Base-by-base conservation (phyloP, 176 grass and related monocot species). In the Zizania latifolia region DNA sequence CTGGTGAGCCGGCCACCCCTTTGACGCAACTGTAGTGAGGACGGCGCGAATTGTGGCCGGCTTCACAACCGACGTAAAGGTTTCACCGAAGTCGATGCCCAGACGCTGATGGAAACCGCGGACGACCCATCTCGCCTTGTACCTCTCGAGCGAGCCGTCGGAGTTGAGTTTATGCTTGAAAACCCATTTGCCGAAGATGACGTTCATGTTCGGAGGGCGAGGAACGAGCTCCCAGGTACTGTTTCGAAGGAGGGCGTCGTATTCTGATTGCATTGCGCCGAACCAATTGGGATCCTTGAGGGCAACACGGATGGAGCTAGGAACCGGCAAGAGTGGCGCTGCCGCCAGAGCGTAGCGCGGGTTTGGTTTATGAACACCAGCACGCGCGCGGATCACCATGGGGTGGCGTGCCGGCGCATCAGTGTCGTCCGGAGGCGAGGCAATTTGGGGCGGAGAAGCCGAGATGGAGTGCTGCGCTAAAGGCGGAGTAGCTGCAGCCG, bases 21-120 rank as follows among this genome's bases (percentile, higher is more conserved):
- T 11, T 11, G 45, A 16, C 0, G 8, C n/a, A 17, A 50, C 17
- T 0, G 21, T 16, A 0, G 19, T 51, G 0, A 51, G 17, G 0
- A 51, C 19, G 4, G 19, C 21, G 0, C 46, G 19, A 2, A 51
- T 51, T 0, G 24, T 51, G 5, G 46, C 46, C 1, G 17, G n/a
- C 19, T 53, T 53, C 19, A 53, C 6, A 1, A 53, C 48, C 7
- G n/a, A 8, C 1, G 48, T 21, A 1, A 51, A 51, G 5, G 50
- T 80, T 6, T 70, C 10, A 0, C 15, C 8, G 22, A 28, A 76
- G 6, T 63, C 58, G 13, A 46, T 11, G 12, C 34, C 22, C 1
- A 1, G 12, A 9, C 14, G 1, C 59, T 16, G 6, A 38, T 15
- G 5, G 6, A 62, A 32, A 0, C 11, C 36, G 10, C 8, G 36